Evolutionary conservation across 108 stramenopile genomes (phyloP).

Genomic region (Asterionellopsis glacialis): DNA sequence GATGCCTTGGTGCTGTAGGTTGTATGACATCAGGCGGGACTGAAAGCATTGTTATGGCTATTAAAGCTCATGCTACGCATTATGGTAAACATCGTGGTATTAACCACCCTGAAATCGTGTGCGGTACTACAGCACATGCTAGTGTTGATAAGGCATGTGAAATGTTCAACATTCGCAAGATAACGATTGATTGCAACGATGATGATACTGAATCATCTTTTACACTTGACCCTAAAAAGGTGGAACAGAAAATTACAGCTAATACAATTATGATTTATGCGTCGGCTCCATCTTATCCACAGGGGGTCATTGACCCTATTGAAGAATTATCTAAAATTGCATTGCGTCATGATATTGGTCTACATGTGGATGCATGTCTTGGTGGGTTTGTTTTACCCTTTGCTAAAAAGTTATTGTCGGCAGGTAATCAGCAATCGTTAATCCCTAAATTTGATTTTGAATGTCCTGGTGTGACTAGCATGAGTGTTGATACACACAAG

Average conservation of each 20-base stretch:
- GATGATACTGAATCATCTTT: constrained; percentile 22
- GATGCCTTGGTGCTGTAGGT: constrained; percentile 17
- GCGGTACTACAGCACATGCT: constrained; percentile 74
- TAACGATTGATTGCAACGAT: constrained; percentile 64
- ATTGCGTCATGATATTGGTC: constrained; percentile 46
- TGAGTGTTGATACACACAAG: constrained; percentile 89
- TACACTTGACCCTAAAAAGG: constrained; percentile 37
- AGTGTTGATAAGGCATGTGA: constrained; percentile 86
- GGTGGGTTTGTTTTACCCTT: constrained; percentile 89
- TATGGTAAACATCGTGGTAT: constrained; percentile 47
- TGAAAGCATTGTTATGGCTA: constrained; percentile 84
- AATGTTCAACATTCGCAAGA: constrained; percentile 62
- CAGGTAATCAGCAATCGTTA: no score
- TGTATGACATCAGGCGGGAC: constrained; percentile 79
- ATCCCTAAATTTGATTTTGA: constrained; percentile 73
- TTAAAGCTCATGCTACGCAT: constrained; percentile 61
- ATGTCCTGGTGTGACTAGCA: constrained; percentile 77
- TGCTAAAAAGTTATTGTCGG: constrained; percentile 2
- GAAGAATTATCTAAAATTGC: constrained; percentile 43
- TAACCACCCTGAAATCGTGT: constrained; percentile 69
- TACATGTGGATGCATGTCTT: constrained; percentile 92
- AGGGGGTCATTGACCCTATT: constrained; percentile 83
- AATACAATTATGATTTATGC: constrained; percentile 85
- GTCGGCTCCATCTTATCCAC: constrained; percentile 80
- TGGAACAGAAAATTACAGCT: constrained; percentile 35